A percentile compares a stretch with the other conserved stretches of the same genome.
Conservation (phyloP, 441 rosid genomes). For the Gossypium trilobum region DNA sequence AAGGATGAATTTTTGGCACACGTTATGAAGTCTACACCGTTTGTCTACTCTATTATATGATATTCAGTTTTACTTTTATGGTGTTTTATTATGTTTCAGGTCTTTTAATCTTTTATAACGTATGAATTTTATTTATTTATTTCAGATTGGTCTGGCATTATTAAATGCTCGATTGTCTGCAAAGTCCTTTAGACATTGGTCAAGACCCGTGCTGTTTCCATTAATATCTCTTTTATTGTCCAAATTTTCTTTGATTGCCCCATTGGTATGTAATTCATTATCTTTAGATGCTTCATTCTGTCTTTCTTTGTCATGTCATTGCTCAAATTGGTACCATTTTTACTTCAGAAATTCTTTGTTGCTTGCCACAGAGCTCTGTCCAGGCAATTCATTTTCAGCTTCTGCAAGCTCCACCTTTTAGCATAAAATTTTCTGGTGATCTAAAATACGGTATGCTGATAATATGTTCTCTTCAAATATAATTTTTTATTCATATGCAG, state of each 20-base stretch:
- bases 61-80: neutral
- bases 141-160: conserved; percentile 66
- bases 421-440: conserved; percentile 70
- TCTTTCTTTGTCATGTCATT: conserved; percentile 11
- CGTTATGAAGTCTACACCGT: neutral
- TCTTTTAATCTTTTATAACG: neutral
- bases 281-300: neutral
- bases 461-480: neutral
- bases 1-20: neutral
- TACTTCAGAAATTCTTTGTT: neutral
- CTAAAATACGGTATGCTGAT: conserved; percentile 62
- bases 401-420: conserved; percentile 65
- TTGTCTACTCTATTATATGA: neutral
- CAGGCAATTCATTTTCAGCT: conserved; percentile 82
- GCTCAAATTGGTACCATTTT: neutral
- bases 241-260: conserved; percentile 67
- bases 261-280: conserved; percentile 51
- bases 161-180: conserved; percentile 73
- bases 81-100: neutral
- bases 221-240: conserved; percentile 67
- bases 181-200: conserved; percentile 66
- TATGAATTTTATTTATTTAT: conserved; percentile 2
- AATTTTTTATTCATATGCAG: neutral
- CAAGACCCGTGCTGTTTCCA: conserved; percentile 51
- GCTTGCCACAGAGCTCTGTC: conserved; percentile 48